A percentile compares a stretch with the other conserved stretches of the same genome.
Evolutionary conservation across 345 rosid genomes (phyloP).

Genomic region (Bruguiera sexangula): DNA sequence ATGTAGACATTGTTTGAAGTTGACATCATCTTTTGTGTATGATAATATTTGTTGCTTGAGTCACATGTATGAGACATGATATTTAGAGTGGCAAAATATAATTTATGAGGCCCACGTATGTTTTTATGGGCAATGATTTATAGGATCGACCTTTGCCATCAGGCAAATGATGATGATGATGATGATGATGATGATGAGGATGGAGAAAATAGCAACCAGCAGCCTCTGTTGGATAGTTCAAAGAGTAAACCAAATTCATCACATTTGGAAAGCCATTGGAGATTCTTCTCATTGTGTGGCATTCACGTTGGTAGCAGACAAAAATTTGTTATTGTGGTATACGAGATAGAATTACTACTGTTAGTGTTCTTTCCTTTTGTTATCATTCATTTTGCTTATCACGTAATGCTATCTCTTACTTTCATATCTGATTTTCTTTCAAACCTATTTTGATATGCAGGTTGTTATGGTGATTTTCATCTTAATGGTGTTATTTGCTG

Average conservation of each 20-base stretch:
- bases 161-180: conserved; percentile 48
- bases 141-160: conserved; percentile 82
- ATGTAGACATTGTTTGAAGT: too few species aligned
- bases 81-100: conserved; percentile 7
- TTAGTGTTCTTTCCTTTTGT: too few species aligned
- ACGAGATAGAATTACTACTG: not conserved
- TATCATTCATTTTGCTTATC: not conserved
- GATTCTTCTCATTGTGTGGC: conserved; percentile 45
- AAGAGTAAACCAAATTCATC: conserved; percentile 34
- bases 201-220: conserved; percentile 41
- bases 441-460: conserved; percentile 19
- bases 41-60: not conserved
- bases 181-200: conserved; percentile 47
- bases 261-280: conserved; percentile 28
- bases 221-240: conserved; percentile 41
- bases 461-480: conserved; percentile 44
- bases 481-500: conserved; percentile 48
- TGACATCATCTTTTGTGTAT: too few species aligned
- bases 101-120: conserved; percentile 24
- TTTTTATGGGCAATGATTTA: conserved; percentile 42
- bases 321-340: conserved; percentile 56
- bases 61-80: not conserved
- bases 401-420: not conserved
- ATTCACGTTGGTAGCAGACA: conserved; percentile 54
- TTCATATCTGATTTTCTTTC: not conserved